Conservation (phyloP, 495 filamentous ascomycete genomes). For the Hypomontagnella monticulosa region DNA sequence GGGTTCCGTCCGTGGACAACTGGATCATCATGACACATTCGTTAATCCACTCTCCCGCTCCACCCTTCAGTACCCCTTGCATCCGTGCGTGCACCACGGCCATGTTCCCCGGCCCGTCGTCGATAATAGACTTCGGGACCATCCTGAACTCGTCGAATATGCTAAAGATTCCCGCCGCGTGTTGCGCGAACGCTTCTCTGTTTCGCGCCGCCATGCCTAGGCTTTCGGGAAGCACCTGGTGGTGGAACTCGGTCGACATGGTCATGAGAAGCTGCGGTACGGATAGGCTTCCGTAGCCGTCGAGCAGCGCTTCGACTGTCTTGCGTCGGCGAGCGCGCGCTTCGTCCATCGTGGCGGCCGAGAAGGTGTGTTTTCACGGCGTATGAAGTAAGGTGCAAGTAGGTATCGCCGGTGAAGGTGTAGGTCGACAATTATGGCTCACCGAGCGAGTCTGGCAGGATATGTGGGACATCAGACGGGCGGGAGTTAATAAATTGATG, state of each 20-base stretch:
- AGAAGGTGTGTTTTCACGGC: conserved; percentile 8
- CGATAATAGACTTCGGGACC: conserved; percentile 48
- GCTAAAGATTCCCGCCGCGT: conserved; percentile 50
- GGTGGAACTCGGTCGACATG: conserved; percentile 46
- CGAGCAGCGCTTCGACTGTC: conserved; percentile 46
- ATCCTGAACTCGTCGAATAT: conserved; percentile 52
- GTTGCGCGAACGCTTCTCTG: conserved; percentile 44
- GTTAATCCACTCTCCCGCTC: conserved; percentile 46
- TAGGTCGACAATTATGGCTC: conserved; percentile 8
- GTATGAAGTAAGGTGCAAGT: conserved; percentile 9
- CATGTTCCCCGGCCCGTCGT: conserved; percentile 42
- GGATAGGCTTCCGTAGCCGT: conserved; percentile 50
- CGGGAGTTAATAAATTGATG: conserved; percentile 34
- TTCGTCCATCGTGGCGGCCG: conserved; percentile 30
- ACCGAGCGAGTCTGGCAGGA: conserved; percentile 14
- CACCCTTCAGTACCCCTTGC: conserved; percentile 43
- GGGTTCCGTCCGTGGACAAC: conserved; percentile 41
- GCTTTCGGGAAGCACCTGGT: conserved; percentile 50
- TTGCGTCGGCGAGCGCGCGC: conserved; percentile 30
- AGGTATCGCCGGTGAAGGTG: conserved; percentile 20
- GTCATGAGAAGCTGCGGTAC: conserved; percentile 44
- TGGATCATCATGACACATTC: conserved; percentile 54
- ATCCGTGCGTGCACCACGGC: conserved; percentile 51
- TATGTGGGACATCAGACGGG: conserved; percentile 35
- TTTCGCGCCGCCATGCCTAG: conserved; percentile 49